These are phyloP conservation scores for Debaryomyces maramus DNA, from an alignment of 805 yeast genomes.

Conservation along the genomic window DNA sequence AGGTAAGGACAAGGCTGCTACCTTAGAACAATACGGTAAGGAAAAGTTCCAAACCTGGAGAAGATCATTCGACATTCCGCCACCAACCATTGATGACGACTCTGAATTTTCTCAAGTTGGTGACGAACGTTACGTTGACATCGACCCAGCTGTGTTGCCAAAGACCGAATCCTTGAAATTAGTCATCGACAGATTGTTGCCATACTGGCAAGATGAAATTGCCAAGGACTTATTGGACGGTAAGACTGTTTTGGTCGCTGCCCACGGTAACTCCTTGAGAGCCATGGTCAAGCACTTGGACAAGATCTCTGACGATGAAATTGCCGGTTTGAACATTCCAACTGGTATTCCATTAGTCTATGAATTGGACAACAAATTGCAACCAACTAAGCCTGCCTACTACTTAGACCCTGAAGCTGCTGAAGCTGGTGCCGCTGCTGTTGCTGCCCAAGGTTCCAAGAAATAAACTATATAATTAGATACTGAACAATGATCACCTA, in stretches of 20 bases:
- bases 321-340: constrained; percentile 94
- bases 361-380: constrained; percentile 83
- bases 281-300: constrained; percentile 95
- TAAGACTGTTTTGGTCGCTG: constrained; percentile 90
- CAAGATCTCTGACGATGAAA: constrained; percentile 85
- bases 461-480: constrained; percentile 22
- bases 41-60: constrained; percentile 96
- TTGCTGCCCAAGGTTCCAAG: constrained; percentile 86
- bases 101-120: constrained; percentile 81
- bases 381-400: constrained; percentile 90
- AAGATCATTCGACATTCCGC: constrained; percentile 96
- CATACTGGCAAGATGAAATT: constrained; percentile 94
- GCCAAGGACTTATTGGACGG: constrained; percentile 80
- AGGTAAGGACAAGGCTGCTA: constrained; percentile 96
- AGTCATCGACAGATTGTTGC: constrained; percentile 94
- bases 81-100: constrained; percentile 79
- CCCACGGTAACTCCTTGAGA: constrained; percentile 98
- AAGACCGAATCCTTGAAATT: constrained; percentile 91
- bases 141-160: constrained; percentile 87
- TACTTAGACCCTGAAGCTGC: constrained; percentile 99
- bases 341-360: constrained; percentile 98
- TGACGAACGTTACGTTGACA: constrained; percentile 80
- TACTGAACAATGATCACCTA: too few relatives aligned
- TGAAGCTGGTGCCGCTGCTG: constrained; percentile 99
- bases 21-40: constrained; percentile 82